Conservation (phyloP, 768 basidiomycete species). For the Termitomyces eurrhizus region DNA sequence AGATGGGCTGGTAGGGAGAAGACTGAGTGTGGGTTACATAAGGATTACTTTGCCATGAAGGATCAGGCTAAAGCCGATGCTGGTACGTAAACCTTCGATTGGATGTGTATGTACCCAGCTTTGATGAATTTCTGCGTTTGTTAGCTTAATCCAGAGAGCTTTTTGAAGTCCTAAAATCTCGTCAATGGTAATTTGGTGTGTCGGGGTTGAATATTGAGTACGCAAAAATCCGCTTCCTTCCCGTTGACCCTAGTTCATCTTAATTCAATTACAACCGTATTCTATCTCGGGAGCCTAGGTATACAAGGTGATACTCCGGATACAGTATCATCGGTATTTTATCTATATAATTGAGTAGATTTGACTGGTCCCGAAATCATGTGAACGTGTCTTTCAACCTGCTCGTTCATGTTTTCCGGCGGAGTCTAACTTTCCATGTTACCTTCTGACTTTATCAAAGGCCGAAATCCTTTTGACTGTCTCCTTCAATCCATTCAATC, state of each 20-base stretch:
- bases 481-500: neutral
- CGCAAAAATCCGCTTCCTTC: neutral
- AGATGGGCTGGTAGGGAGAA: conserved; percentile 90
- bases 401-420: conserved; percentile 9
- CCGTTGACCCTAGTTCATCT: neutral
- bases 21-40: conserved; percentile 94
- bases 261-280: conserved; percentile 8
- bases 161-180: neutral
- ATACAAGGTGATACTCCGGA: conserved; percentile 1
- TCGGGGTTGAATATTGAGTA: neutral
- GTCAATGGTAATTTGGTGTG: conserved; percentile 1
- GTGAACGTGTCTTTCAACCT: conserved; percentile 14
- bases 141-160: conserved; percentile 2
- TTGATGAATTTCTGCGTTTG: neutral
- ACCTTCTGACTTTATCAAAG: conserved; percentile 15
- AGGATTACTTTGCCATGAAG: conserved; percentile 83
- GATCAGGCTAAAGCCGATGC: conserved; percentile 37
- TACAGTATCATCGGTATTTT: neutral
- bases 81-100: conserved; percentile 12
- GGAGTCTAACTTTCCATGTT: conserved; percentile 14
- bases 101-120: neutral
- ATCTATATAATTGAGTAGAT: neutral
- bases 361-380: conserved; percentile 14
- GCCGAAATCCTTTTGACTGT: conserved; percentile 10
- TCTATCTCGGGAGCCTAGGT: conserved; percentile 7